A percentile compares a stretch with the other conserved stretches of the same genome.
phyloP scores from a whole-genome alignment of 139 green algal species.

The Chlorella sp. region DNA sequence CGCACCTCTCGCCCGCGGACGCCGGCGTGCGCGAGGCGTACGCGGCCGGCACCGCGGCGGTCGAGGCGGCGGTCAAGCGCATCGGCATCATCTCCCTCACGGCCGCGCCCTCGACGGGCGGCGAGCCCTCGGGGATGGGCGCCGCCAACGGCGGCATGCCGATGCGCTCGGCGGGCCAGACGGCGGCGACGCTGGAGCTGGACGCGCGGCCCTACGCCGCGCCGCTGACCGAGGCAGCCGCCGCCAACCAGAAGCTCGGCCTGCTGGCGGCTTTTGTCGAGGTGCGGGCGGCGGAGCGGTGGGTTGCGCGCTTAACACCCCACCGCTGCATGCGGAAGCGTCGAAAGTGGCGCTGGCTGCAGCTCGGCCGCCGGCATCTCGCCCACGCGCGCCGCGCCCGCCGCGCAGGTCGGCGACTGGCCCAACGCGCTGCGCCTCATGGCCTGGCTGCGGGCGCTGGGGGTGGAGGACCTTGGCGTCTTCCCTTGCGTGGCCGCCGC shows the following conservation, averaged over 20 bases:
- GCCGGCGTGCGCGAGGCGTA: slow-evolving; percentile 39
- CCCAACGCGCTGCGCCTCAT: slow-evolving; percentile 38
- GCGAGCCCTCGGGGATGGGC: neutral
- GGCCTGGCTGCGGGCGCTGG: slow-evolving; percentile 37
- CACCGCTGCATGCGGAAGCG: neutral
- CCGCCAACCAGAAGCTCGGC: slow-evolving; percentile 51
- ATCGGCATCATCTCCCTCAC: slow-evolving; percentile 70
- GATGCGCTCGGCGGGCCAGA: slow-evolving; percentile 21
- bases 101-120: neutral
- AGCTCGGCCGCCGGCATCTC: neutral
- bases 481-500: slow-evolving; percentile 43
- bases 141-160: slow-evolving; percentile 3
- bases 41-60: slow-evolving; percentile 19
- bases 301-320: neutral
- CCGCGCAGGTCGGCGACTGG: slow-evolving; percentile 54
- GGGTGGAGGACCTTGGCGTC: slow-evolving; percentile 42
- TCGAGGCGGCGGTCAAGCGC: slow-evolving; percentile 44
- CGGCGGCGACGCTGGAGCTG: slow-evolving; percentile 53
- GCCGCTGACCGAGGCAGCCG: slow-evolving; percentile 15
- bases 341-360: neutral
- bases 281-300: slow-evolving; percentile 1
- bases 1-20: slow-evolving; percentile 64
- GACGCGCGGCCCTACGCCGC: slow-evolving; percentile 30
- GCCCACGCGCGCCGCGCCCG: neutral
- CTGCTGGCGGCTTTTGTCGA: slow-evolving; percentile 59